These are phyloP conservation scores for Jacaranda mimosifolia DNA, from an alignment of 257 asterid genomes.

Conservation along the genomic window DNA sequence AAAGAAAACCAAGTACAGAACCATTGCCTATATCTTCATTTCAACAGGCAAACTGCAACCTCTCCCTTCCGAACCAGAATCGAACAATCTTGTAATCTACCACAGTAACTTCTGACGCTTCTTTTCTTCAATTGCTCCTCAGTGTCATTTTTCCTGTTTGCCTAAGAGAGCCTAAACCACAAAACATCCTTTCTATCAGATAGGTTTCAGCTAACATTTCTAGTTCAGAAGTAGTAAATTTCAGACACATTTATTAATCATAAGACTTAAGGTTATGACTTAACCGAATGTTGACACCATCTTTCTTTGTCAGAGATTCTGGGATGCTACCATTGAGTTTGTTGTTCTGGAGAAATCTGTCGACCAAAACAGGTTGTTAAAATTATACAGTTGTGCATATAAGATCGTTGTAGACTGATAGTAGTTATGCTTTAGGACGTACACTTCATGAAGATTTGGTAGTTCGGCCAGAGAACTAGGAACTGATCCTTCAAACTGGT, in stretches of 20 bases:
- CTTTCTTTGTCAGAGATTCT: constrained; percentile 49
- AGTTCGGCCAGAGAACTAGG: constrained; percentile 66
- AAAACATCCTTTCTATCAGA: constrained; percentile 29
- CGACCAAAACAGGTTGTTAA: constrained; percentile 8
- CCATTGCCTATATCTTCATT: constrained; percentile 10
- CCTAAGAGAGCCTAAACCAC: constrained; percentile 45
- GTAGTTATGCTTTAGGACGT: constrained; percentile 23
- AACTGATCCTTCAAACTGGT: constrained; percentile 69
- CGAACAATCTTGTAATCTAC: background rate
- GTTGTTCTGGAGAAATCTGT: constrained; percentile 81
- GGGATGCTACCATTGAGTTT: constrained; percentile 58
- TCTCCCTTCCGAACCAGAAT: constrained; percentile 15
- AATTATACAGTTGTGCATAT: background rate
- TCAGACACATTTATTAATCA: background rate
- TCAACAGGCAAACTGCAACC: constrained; percentile 27
- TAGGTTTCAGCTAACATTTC: background rate
- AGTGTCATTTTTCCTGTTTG: constrained; percentile 25
- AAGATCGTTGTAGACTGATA: background rate
- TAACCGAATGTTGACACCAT: constrained; percentile 55
- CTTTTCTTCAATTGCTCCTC: background rate
- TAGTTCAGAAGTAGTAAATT: background rate
- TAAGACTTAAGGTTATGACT: constrained; percentile 19
- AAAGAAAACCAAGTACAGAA: background rate
- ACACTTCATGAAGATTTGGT: constrained; percentile 74
- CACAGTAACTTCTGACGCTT: background rate